These are phyloP conservation scores for Fagopyrum homotropicum DNA, from an alignment of 148 eudicot genomes.

Conservation along the genomic window DNA sequence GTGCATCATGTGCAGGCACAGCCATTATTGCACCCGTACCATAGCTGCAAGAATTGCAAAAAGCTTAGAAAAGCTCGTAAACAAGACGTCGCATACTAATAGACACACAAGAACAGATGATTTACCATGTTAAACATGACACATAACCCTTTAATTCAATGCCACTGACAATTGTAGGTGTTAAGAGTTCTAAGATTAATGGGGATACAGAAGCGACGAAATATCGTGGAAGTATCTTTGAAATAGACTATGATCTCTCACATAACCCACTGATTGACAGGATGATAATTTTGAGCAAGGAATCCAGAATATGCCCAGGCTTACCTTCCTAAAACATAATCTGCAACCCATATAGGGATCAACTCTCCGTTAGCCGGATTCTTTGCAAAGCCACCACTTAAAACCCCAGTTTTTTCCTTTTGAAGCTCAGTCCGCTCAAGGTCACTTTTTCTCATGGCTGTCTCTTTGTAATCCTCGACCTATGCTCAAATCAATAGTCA, in stretches of 20 bases:
- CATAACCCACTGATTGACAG: not conserved
- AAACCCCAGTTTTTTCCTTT: constrained; percentile 91
- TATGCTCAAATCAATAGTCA: constrained; percentile 20
- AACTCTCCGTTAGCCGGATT: constrained; percentile 74
- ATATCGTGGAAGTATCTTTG: not conserved
- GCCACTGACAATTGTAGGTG: not conserved
- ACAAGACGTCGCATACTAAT: not conserved
- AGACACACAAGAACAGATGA: not conserved
- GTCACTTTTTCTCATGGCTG: constrained; percentile 85
- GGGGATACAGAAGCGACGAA: not conserved
- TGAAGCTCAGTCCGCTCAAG: constrained; percentile 98
- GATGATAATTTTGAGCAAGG: not conserved
- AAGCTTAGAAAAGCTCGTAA: constrained; percentile 9
- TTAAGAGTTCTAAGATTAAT: not conserved
- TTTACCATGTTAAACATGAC: constrained; percentile 1
- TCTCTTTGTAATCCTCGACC: constrained; percentile 87
- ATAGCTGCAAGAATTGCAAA: constrained; percentile 44
- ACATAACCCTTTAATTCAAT: not conserved
- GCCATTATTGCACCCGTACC: constrained; percentile 99
- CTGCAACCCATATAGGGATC: constrained; percentile 93
- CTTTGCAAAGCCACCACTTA: constrained; percentile 78
- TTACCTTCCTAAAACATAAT: constrained; percentile 92
- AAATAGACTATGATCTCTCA: not conserved
- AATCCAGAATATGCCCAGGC: not conserved
- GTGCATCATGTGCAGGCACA: constrained; percentile 92